A percentile compares a stretch with the other conserved stretches of the same genome.
phyloP scores from a whole-genome alignment of 116 monocot genomes.

The Dioscorea cayenensis region DNA sequence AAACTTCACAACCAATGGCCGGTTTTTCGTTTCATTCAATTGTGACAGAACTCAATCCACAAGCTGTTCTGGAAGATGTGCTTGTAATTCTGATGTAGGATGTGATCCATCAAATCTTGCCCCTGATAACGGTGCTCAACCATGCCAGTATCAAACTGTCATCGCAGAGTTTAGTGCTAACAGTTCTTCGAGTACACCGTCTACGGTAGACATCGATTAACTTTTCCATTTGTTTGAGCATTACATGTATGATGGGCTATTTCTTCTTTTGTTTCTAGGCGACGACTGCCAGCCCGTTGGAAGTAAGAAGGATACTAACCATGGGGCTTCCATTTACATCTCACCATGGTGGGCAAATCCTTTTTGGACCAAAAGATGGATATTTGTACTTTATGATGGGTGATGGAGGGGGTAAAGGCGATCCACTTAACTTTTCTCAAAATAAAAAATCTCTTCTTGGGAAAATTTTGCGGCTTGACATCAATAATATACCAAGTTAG shows the following conservation, averaged over 20 bases:
- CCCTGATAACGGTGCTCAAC: slow-evolving; percentile 41
- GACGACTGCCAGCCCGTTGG: slow-evolving; percentile 56
- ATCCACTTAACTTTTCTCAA: slow-evolving; percentile 79
- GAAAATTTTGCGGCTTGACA: slow-evolving; percentile 79
- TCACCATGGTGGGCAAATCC: slow-evolving; percentile 86
- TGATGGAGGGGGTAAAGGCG: slow-evolving; percentile 59
- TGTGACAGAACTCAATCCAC: slow-evolving; percentile 60
- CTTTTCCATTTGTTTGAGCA: background rate
- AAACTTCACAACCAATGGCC: slow-evolving; percentile 65
- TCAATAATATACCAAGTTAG: slow-evolving; percentile 80
- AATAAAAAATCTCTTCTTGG: slow-evolving; percentile 87
- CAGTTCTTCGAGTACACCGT: slow-evolving; percentile 42
- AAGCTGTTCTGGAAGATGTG: slow-evolving; percentile 78
- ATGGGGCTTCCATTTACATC: slow-evolving; percentile 77
- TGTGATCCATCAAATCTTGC: slow-evolving; percentile 81
- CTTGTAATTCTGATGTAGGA: slow-evolving; percentile 77
- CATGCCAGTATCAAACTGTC: slow-evolving; percentile 74
- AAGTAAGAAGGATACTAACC: slow-evolving; percentile 87
- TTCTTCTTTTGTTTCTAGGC: slow-evolving; percentile 30
- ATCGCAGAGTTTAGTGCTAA: slow-evolving; percentile 72
- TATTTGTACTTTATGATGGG: slow-evolving; percentile 98
- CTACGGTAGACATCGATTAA: slow-evolving; percentile 29
- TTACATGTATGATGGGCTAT: background rate
- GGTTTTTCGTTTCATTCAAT: slow-evolving; percentile 84
- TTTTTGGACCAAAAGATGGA: slow-evolving; percentile 86